A percentile compares a stretch with the other conserved stretches of the same genome.
Conservation (phyloP, 352 stramenopile species). For the Blastocystis sp. region DNA sequence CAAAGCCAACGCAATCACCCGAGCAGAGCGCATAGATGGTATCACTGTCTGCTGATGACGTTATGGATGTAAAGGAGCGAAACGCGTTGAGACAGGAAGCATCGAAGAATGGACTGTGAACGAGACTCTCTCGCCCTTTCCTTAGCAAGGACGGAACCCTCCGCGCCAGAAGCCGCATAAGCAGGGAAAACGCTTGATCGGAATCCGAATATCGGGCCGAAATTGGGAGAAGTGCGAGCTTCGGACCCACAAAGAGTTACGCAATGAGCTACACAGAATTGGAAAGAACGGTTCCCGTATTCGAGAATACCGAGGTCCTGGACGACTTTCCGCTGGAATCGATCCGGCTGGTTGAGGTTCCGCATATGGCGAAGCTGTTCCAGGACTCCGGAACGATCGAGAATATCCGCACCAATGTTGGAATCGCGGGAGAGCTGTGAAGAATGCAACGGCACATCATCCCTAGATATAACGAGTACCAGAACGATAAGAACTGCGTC, state of each 20-base stretch:
- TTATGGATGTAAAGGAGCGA: conserved; percentile 27
- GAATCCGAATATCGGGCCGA: too few relatives aligned
- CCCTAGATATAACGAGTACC: conserved; percentile 63
- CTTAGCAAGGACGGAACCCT: too few relatives aligned
- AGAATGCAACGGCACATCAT: not conserved
- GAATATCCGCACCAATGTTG: conserved; percentile 46
- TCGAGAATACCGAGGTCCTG: conserved; percentile 12
- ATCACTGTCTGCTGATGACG: conserved; percentile 71
- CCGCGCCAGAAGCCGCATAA: too few relatives aligned
- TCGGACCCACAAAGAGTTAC: not conserved
- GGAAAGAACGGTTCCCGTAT: conserved; percentile 14
- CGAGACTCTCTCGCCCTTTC: too few relatives aligned
- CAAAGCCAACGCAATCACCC: conserved; percentile 70
- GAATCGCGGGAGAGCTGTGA: conserved; percentile 52
- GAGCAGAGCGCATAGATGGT: conserved; percentile 83
- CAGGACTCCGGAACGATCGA: conserved; percentile 4
- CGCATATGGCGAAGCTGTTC: conserved; percentile 13
- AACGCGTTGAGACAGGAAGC: not conserved
- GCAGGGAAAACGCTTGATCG: too few relatives aligned
- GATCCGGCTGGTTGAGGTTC: conserved; percentile 42
- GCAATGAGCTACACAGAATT: conserved; percentile 12
- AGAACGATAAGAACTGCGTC: conserved; percentile 41
- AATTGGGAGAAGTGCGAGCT: too few relatives aligned
- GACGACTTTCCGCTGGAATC: not conserved
- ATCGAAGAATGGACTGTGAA: too few relatives aligned